A percentile compares a stretch with the other conserved stretches of the same genome.
These are phyloP conservation scores for Scutellaria galericulata DNA, from an alignment of 257 asterid species.

Conservation along the genomic window DNA sequence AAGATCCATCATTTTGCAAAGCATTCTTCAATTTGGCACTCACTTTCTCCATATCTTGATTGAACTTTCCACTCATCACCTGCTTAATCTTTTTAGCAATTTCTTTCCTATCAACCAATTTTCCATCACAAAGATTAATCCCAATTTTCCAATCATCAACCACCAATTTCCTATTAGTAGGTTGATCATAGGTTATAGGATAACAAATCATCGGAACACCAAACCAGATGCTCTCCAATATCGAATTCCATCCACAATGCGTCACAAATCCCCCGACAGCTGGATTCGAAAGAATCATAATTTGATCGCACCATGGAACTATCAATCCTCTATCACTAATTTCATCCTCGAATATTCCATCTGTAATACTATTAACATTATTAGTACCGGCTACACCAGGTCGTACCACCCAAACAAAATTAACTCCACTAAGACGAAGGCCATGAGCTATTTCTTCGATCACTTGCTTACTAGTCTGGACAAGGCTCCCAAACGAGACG, in stretches of 20 bases:
- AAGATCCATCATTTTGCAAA: constrained; percentile 34
- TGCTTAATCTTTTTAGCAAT: constrained; percentile 25
- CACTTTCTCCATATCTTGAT: constrained; percentile 13
- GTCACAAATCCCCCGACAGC: constrained; percentile 54
- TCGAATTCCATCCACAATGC: constrained; percentile 51
- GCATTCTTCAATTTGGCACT: constrained; percentile 16
- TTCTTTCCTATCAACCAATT: constrained; percentile 31
- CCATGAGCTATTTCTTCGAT: constrained; percentile 55
- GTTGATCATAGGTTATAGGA: constrained; percentile 29
- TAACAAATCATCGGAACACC: constrained; percentile 36
- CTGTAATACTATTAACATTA: constrained; percentile 25
- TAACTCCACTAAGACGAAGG: constrained; percentile 49
- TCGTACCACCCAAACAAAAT: constrained; percentile 71
- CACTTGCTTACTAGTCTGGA: constrained; percentile 34
- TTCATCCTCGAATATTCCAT: constrained; percentile 29
- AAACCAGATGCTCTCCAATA: constrained; percentile 50
- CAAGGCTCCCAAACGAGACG: constrained; percentile 64
- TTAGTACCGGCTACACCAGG: constrained; percentile 39
- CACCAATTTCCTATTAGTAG: constrained; percentile 47
- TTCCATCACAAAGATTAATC: constrained; percentile 51
- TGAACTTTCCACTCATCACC: constrained; percentile 37
- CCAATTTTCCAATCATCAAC: constrained; percentile 61
- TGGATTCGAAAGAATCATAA: constrained; percentile 35
- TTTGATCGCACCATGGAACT: constrained; percentile 53
- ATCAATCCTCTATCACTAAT: constrained; percentile 44